Evolutionary conservation across 1,284 basidiomycete genomes (phyloP), one percentile per base, ranked within the genome.

Genomic region (Grifola frondosa): DNA sequence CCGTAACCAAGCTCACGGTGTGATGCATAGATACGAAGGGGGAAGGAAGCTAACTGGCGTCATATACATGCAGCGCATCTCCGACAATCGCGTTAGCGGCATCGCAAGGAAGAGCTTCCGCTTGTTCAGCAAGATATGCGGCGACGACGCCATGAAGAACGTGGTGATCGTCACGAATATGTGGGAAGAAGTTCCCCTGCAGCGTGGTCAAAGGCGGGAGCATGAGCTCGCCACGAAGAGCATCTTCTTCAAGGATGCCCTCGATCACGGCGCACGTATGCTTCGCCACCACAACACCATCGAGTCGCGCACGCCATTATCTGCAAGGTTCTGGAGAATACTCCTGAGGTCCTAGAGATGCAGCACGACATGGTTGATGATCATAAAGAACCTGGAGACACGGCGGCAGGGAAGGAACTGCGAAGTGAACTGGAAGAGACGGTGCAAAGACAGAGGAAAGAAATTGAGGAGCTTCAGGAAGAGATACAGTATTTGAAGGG

Each of bases 61-160:
- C 54, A 68, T 80, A 34, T 80, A 79, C 60, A 64, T 78, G 61
- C 77, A 80, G 49, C 69, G 74, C 6, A 80, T 80, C 48, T 69
- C 73, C 37, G 77, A 79, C 50, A 63, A 68, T 56, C 61, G 75
- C 19, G 66, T 80, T 54, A 73, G 71, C 29, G 75, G 77, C 21
- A 71, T 72, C 19, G 73, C 74, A 13, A 63, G 64, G 17, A 69
- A 73, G 32, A 79, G 73, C 56, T 75, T 78, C 44, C 63, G 63
- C 29, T 68, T 77, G 57, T 77, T 79, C 57, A 62, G 72, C 33
- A 68, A 70, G 42, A 62, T 80, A 8, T 80, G 78, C 50, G 78
- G 77, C 9, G 73, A 76, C 17, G 61, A 49, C 13, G 66, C 71
- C 2, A 64, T 79, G 40, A 60, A 65, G 30, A 77, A 73, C 49